Conservation (phyloP, 2,329 filamentous ascomycete species). For the Monilinia polystroma region DNA sequence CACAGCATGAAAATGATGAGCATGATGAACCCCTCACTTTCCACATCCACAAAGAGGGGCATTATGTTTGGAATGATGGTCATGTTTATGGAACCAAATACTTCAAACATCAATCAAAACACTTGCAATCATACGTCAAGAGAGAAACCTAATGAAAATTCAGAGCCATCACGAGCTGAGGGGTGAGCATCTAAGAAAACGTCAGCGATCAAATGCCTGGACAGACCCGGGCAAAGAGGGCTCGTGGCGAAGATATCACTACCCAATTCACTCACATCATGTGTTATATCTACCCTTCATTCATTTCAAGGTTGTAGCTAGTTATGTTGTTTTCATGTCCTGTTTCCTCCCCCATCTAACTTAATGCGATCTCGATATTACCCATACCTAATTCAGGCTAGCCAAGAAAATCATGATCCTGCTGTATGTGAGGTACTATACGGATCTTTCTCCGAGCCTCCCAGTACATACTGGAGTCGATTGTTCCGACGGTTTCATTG, state of each 20-base stretch:
- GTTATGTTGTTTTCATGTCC: background rate
- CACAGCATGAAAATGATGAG: slow-evolving; percentile 19
- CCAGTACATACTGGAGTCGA: slow-evolving; percentile 8
- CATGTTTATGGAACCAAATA: slow-evolving; percentile 13
- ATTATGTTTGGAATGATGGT: slow-evolving; percentile 8
- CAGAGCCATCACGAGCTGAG: slow-evolving; percentile 8
- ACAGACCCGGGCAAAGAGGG: slow-evolving; percentile 7
- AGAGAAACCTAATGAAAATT: slow-evolving; percentile 12
- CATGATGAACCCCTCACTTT: slow-evolving; percentile 2
- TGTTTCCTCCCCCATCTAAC: slow-evolving; percentile 1
- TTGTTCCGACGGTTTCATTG: slow-evolving; percentile 11
- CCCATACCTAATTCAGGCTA: slow-evolving; percentile 4
- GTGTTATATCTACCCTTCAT: slow-evolving; percentile 10
- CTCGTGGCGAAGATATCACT: slow-evolving; percentile 17
- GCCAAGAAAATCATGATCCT: slow-evolving; percentile 12
- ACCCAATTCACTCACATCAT: slow-evolving; percentile 13
- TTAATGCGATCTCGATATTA: slow-evolving; percentile 15
- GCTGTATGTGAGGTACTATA: slow-evolving; percentile 21
- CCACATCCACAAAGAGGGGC: slow-evolving; percentile 12
- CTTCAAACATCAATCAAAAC: slow-evolving; percentile 13
- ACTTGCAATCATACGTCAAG: slow-evolving; percentile 17
- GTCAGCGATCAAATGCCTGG: slow-evolving; percentile 14
- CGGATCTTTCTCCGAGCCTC: slow-evolving; percentile 16
- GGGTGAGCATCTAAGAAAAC: slow-evolving; percentile 16
- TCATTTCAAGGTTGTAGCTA: slow-evolving; percentile 14